Base-by-base conservation (phyloP, 83 land plant species). In the Isoetes engelmannii region DNA sequence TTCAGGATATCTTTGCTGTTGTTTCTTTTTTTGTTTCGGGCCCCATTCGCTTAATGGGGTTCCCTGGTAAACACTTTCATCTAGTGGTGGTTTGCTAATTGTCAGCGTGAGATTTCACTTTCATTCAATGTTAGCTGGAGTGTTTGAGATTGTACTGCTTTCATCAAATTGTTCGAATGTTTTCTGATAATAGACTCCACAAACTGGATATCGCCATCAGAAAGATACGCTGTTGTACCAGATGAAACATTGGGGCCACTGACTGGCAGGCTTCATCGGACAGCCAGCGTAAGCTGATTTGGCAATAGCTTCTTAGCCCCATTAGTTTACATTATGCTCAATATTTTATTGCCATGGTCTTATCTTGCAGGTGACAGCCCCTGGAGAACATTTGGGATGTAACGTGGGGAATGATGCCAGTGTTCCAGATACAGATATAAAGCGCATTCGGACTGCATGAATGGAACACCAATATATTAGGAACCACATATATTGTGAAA, bases 181-280 rank as follows among this genome's bases (percentile, higher is more conserved):
- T 28, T 28, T 28, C 37, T 28, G 37, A 28, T 28, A 28, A n/a
- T 28, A 28, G 37, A 28, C 37, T 28, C 37, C 20, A 76, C 85
- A 68, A 59, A 63, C 51, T 86, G 84, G 85, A 75, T 90, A 59
- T 83, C 98, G 10, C 97, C 92, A 19, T 64, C 85, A 7, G 89
- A 90, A 48, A 83, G 98, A 88, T 94, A 94, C 67, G 97, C 98
- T 43, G 75, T 94, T 67, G 98, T 94, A 37, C 98, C 98, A 59
- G 90, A 81, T 63, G 93, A 94, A 74, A 75, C 72, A 59, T 87
- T 90, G 83, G 57, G 75, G 13, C 41, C 68, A 18, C 75, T 70
- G 46, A 21, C 74, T 7, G 59, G 74, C 41, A 48, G 69, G 28
- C 78, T 70, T 42, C 74, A 75, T 45, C 74, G 70, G 51, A 75